A percentile compares a stretch with the other conserved stretches of the same genome.
Conservation (phyloP, 73 alveolate genomes). For the Paramecium tetraurelia region DNA sequence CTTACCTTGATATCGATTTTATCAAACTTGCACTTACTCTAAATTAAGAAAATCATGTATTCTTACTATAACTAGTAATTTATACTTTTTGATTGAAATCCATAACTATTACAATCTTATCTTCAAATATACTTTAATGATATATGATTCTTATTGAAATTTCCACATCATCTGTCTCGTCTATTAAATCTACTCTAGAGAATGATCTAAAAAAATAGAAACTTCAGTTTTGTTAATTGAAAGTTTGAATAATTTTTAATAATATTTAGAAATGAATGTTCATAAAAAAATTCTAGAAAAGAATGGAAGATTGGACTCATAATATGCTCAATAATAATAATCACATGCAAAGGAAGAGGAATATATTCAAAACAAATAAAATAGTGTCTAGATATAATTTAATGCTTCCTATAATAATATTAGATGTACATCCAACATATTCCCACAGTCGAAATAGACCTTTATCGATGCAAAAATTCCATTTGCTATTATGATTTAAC, state of each 20-base stretch:
- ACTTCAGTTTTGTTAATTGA: no score
- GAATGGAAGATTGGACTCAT: background rate
- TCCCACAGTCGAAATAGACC: background rate
- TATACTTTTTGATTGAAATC: no score
- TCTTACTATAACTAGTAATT: no score
- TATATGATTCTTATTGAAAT: no score
- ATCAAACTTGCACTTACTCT: no score
- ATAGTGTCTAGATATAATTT: background rate
- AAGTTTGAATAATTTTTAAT: background rate
- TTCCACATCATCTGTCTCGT: no score
- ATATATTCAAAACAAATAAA: background rate
- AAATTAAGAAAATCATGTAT: no score
- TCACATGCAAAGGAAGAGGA: background rate
- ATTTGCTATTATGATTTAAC: constrained; percentile 29
- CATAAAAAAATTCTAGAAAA: constrained; percentile 37
- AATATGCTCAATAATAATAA: background rate
- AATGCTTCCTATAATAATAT: background rate
- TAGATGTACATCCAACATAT: constrained; percentile 2
- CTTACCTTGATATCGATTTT: no score
- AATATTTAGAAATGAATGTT: background rate
- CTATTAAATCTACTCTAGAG: no score
- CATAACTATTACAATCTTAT: no score
- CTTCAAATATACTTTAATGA: no score
- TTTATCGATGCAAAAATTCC: constrained; percentile 41
- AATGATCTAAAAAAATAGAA: no score